These are phyloP conservation scores for Coemansia sp. DNA, from an alignment of 192 early-diverging fungal genomes.

Conservation along the genomic window DNA sequence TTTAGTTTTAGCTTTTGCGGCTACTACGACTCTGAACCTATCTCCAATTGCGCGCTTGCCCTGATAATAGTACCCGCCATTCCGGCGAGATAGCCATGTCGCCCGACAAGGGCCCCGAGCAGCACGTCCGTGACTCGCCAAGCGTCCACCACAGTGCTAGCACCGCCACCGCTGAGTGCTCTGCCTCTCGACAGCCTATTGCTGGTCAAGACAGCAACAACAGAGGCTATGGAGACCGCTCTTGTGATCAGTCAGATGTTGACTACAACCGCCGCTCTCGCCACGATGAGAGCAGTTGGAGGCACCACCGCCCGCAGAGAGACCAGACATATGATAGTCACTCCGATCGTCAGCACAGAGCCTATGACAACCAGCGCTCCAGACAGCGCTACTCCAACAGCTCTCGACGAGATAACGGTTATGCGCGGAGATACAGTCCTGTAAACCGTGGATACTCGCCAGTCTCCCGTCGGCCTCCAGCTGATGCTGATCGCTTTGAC, in stretches of 20 bases:
- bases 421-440: slow-evolving; percentile 12
- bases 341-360: slow-evolving; percentile 4
- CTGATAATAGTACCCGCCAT: neutral
- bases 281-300: slow-evolving; percentile 13
- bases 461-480: neutral
- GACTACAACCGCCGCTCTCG: slow-evolving; percentile 7
- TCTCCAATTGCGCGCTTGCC: neutral
- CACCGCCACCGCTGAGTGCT: neutral
- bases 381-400: neutral
- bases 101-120: slow-evolving; percentile 9
- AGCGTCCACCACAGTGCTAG: neutral
- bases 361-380: slow-evolving; percentile 1
- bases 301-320: slow-evolving; percentile 8
- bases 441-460: slow-evolving; percentile 8
- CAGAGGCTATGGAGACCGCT: slow-evolving; percentile 15
- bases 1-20: neutral
- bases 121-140: slow-evolving; percentile 2
- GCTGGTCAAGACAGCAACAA: slow-evolving; percentile 4
- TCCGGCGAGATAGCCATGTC: slow-evolving; percentile 5
- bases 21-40: neutral
- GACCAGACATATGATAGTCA: slow-evolving; percentile 5
- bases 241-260: neutral
- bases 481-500: slow-evolving; percentile 2
- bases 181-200: neutral
- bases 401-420: slow-evolving; percentile 10